phyloP scores from a whole-genome alignment of 108 stramenopile species.

The Fistulifera pelliculosa region DNA sequence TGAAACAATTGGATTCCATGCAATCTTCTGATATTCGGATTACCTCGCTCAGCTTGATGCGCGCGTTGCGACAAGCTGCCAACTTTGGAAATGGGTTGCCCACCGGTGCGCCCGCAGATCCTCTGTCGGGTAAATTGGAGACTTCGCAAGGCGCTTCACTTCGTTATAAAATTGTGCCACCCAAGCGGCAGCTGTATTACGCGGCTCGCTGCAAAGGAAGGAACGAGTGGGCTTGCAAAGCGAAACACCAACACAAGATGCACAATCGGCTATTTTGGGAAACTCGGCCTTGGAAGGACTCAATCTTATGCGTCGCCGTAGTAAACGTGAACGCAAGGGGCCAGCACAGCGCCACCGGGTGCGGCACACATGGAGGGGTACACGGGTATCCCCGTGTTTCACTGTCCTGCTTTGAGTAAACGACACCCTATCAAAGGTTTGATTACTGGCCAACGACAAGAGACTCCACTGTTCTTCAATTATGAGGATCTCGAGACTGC shows the following conservation, averaged over 20 bases:
- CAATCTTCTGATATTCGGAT: slow-evolving; percentile 53
- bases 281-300: slow-evolving; percentile 43
- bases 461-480: slow-evolving; percentile 69
- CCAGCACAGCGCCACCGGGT: slow-evolving; percentile 16
- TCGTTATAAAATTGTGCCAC: slow-evolving; percentile 78
- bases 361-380: slow-evolving; percentile 73
- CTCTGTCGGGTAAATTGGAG: slow-evolving; percentile 42
- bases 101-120: slow-evolving; percentile 63
- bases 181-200: slow-evolving; percentile 73
- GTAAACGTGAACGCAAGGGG: slow-evolving; percentile 31
- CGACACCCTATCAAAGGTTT: slow-evolving; percentile 29
- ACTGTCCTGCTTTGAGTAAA: slow-evolving; percentile 45
- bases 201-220: slow-evolving; percentile 67
- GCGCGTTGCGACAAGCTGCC: slow-evolving; percentile 56
- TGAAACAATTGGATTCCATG: slow-evolving; percentile 79
- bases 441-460: slow-evolving; percentile 31
- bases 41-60: slow-evolving; percentile 47
- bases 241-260: slow-evolving; percentile 36
- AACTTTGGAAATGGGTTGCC: slow-evolving; percentile 62
- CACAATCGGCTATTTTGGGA: slow-evolving; percentile 23
- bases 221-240: slow-evolving; percentile 69
- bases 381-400: slow-evolving; percentile 74
- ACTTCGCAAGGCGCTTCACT: slow-evolving; percentile 49
- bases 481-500: slow-evolving; percentile 72
- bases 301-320: slow-evolving; percentile 41